Evolutionary conservation across 108 stramenopile genomes (phyloP).

Genomic region (Ochromonas danica): DNA sequence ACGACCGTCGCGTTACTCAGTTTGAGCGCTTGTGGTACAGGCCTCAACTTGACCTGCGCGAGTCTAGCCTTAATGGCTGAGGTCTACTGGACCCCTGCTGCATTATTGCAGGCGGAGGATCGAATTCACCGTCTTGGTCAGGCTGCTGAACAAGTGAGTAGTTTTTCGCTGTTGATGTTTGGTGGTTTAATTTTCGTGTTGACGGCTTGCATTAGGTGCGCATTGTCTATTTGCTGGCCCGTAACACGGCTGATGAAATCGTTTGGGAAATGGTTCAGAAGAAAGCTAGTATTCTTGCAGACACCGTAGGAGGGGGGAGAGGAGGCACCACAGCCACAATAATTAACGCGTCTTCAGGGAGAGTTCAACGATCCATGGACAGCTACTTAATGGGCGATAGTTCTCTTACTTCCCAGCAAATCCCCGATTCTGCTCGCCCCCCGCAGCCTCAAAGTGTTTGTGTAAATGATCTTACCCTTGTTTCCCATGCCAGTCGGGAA

Average conservation of each 20-base stretch:
- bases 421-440: too few species aligned
- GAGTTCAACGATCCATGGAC: too few species aligned
- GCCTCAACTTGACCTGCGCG: constrained; percentile 25
- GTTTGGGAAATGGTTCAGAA: constrained; percentile 20
- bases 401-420: too few species aligned
- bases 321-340: too few species aligned
- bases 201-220: background rate
- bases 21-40: constrained; percentile 18
- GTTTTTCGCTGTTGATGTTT: background rate
- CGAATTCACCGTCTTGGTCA: constrained; percentile 33
- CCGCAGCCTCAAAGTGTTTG: too few species aligned
- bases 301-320: constrained; percentile 23
- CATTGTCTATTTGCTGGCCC: constrained; percentile 24
- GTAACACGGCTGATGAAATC: constrained; percentile 28
- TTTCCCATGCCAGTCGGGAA: too few species aligned
- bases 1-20: constrained; percentile 1
- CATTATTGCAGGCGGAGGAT: constrained; percentile 43
- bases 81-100: constrained; percentile 28
- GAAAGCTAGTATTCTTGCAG: background rate
- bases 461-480: too few species aligned
- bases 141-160: too few species aligned
- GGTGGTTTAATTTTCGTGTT: background rate
- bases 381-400: too few species aligned
- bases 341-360: too few species aligned
- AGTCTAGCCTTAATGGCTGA: constrained; percentile 36